Percentiles rank a stretch among this genome's conserved stretches.
These are phyloP conservation scores for Kodamaea plutei DNA, from an alignment of 1,139 yeast species.

Conservation along the genomic window DNA sequence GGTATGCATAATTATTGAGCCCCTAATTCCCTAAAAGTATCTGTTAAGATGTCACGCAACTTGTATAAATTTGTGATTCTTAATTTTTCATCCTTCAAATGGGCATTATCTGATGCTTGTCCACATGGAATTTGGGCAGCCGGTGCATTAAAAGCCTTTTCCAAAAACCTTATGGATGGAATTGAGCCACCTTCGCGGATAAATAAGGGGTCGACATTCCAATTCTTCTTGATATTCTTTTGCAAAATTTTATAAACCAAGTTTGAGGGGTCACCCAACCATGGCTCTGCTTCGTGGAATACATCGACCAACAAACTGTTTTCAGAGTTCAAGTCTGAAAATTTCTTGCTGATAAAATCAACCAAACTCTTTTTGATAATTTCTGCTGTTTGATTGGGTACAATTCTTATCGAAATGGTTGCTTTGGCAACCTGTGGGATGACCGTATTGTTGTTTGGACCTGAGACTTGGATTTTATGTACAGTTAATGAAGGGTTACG, in stretches of 20 bases:
- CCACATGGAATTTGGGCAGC: constrained; percentile 98
- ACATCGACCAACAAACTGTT: constrained; percentile 59
- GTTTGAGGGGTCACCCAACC: constrained; percentile 86
- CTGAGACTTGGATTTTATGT: constrained; percentile 83
- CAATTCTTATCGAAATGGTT: constrained; percentile 76
- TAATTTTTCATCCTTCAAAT: constrained; percentile 79
- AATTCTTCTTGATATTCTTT: constrained; percentile 54
- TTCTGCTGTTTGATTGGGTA: constrained; percentile 77
- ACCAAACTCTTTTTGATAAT: constrained; percentile 51
- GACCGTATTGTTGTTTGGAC: constrained; percentile 86
- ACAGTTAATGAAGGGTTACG: constrained; percentile 84
- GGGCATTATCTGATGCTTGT: constrained; percentile 92
- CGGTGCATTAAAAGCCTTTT: constrained; percentile 75
- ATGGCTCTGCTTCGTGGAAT: constrained; percentile 87
- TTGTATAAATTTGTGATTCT: constrained; percentile 75
- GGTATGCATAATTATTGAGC: too few relatives aligned
- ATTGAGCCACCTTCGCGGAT: constrained; percentile 97
- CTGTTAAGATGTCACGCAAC: constrained; percentile 61
- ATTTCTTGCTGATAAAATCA: constrained; percentile 41
- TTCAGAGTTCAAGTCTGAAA: constrained; percentile 47
- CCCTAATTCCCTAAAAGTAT: constrained; percentile 45
- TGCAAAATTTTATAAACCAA: constrained; percentile 64
- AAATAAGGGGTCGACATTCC: constrained; percentile 72
- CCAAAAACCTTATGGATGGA: constrained; percentile 83
- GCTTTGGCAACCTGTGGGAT: constrained; percentile 82